Evolutionary conservation across 2,329 filamentous ascomycete genomes (phyloP).

Genomic region (Lecanosticta acicola): DNA sequence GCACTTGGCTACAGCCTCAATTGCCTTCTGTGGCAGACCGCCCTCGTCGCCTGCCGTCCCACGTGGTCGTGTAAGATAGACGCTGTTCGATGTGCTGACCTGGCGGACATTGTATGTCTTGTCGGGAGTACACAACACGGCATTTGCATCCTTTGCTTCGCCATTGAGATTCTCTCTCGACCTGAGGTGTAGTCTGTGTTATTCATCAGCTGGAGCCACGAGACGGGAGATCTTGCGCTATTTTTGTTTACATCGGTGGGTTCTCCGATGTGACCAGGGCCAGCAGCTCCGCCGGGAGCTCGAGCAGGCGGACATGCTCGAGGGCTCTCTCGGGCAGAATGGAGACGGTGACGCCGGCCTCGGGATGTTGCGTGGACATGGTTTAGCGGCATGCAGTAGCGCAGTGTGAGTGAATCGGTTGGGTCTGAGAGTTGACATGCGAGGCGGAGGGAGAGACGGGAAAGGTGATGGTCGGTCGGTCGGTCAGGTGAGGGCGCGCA

Average conservation of each 20-base stretch:
- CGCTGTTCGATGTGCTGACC: slow-evolving; percentile 60
- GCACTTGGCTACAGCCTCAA: slow-evolving; percentile 42
- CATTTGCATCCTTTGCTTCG: slow-evolving; percentile 34
- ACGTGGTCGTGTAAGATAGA: slow-evolving; percentile 48
- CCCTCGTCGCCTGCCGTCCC: slow-evolving; percentile 13
- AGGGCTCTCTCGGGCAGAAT: slow-evolving; percentile 40
- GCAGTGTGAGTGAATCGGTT: background rate
- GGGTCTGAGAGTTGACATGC: background rate
- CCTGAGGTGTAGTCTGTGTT: slow-evolving; percentile 38
- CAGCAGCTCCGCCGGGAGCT: slow-evolving; percentile 55
- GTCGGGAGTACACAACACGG: slow-evolving; percentile 54
- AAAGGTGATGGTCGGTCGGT: too few species aligned
- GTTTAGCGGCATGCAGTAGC: background rate
- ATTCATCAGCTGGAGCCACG: slow-evolving; percentile 2
- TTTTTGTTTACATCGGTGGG: slow-evolving; percentile 8
- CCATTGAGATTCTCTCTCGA: slow-evolving; percentile 27
- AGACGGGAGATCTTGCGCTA: background rate
- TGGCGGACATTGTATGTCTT: slow-evolving; percentile 57
- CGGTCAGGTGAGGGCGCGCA: background rate
- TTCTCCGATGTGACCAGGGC: slow-evolving; percentile 41
- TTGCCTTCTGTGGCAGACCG: slow-evolving; percentile 26
- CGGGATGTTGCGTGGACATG: slow-evolving; percentile 41
- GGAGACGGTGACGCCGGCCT: slow-evolving; percentile 39
- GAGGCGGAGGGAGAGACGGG: background rate
- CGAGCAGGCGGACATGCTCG: slow-evolving; percentile 54